Conservation (phyloP, 2,329 filamentous ascomycete species). For the Diplodia sapinea region DNA sequence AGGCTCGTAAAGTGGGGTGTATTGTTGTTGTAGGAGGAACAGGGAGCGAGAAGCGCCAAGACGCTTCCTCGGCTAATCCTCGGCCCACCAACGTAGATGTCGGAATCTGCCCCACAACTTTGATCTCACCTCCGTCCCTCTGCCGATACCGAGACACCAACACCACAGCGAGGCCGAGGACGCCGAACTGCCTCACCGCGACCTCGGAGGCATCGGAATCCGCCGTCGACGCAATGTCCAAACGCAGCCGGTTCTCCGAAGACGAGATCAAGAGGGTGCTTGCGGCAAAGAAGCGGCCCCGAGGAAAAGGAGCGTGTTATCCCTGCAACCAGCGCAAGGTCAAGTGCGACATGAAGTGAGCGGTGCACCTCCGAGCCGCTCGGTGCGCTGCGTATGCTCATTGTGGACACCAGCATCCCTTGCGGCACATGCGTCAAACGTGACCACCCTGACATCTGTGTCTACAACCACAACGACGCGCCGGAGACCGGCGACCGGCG, state of each 20-base stretch:
- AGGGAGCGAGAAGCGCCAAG: too few relatives aligned
- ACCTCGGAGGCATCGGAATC: too few relatives aligned
- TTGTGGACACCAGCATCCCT: neutral
- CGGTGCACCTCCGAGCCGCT: neutral
- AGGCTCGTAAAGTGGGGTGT: too few relatives aligned
- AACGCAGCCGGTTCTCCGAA: slow-evolving; percentile 8
- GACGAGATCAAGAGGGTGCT: slow-evolving; percentile 15
- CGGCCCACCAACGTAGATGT: too few relatives aligned
- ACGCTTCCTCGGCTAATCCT: too few relatives aligned
- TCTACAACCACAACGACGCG: neutral
- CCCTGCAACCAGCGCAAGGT: slow-evolving; percentile 29
- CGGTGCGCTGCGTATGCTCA: neutral
- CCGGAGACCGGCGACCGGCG: neutral
- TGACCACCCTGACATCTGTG: slow-evolving; percentile 20
- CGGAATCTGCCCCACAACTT: neutral
- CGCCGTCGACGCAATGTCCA: neutral
- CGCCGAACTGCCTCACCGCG: neutral
- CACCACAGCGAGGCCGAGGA: neutral
- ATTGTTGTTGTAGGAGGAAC: too few relatives aligned
- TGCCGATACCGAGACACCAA: slow-evolving; percentile 4
- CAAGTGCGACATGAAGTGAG: slow-evolving; percentile 28
- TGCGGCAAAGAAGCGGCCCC: slow-evolving; percentile 20
- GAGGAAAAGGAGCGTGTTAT: slow-evolving; percentile 25
- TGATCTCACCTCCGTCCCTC: neutral
- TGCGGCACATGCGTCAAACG: slow-evolving; percentile 8